Percentiles rank a stretch among this genome's conserved stretches.
Conservation (phyloP, 495 filamentous ascomycete genomes). For the Penicillium canariense region DNA sequence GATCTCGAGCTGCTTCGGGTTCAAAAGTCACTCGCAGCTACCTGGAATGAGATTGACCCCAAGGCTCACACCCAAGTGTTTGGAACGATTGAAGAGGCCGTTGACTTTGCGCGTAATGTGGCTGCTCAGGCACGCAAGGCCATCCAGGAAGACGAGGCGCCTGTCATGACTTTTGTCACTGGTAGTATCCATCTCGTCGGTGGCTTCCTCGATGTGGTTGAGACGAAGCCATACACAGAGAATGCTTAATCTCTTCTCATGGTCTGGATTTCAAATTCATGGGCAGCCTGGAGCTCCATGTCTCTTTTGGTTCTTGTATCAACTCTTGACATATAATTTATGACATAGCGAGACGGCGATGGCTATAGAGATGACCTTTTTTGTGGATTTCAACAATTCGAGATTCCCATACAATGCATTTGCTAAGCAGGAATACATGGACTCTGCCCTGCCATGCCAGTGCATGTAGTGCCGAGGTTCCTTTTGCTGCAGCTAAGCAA, state of each 20-base stretch:
- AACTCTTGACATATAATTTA: conserved; percentile 25
- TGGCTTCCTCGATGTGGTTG: conserved; percentile 72
- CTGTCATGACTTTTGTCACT: conserved; percentile 61
- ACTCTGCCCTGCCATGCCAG: too few relatives aligned
- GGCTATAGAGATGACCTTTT: conserved; percentile 24
- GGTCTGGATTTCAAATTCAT: neutral
- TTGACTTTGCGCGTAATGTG: conserved; percentile 62
- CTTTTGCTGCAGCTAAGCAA: neutral
- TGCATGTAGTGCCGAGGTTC: neutral
- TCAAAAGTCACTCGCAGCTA: conserved; percentile 70
- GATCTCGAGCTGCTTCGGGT: conserved; percentile 68
- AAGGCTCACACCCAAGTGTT: conserved; percentile 60
- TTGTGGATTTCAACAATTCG: conserved; percentile 32
- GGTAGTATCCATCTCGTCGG: conserved; percentile 91
- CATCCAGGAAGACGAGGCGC: conserved; percentile 33
- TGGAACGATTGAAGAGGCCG: conserved; percentile 81
- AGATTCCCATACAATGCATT: conserved; percentile 13
- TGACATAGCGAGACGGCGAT: conserved; percentile 11
- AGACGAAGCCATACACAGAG: conserved; percentile 45
- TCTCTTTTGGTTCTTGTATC: conserved; percentile 27
- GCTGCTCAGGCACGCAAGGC: conserved; percentile 34
- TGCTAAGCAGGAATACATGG: too few relatives aligned
- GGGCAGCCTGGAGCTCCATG: conserved; percentile 18
- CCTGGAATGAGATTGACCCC: conserved; percentile 68
- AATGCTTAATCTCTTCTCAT: conserved; percentile 10